Percentiles rank a stretch among this genome's conserved stretches.
Evolutionary conservation across 805 yeast genomes (phyloP).

Genomic region (Schwanniomyces pseudopolymorphus): DNA sequence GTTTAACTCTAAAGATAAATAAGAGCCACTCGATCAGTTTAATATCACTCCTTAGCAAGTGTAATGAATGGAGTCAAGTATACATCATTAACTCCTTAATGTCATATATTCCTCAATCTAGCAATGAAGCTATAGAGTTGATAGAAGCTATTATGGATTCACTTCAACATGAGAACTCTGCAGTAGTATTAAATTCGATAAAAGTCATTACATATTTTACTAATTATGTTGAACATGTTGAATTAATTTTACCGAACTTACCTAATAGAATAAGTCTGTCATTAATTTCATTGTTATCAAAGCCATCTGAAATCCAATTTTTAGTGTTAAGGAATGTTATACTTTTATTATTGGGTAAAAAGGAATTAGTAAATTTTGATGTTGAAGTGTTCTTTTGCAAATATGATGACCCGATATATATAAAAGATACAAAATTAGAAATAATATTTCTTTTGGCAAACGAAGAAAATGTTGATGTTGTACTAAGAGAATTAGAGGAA

Average conservation of each 20-base stretch:
- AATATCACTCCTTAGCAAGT: constrained; percentile 31
- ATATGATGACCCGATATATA: constrained; percentile 81
- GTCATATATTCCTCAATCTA: constrained; percentile 67
- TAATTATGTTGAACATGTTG: constrained; percentile 64
- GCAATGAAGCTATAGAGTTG: constrained; percentile 63
- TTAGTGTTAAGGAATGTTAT: constrained; percentile 79
- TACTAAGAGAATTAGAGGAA: constrained; percentile 74
- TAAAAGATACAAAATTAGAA: constrained; percentile 88
- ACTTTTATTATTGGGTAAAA: constrained; percentile 64
- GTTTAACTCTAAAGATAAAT: constrained; percentile 54
- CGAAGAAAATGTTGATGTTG: constrained; percentile 55
- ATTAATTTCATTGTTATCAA: constrained; percentile 64
- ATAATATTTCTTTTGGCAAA: constrained; percentile 78
- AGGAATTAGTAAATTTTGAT: constrained; percentile 59
- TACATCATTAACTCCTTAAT: constrained; percentile 64
- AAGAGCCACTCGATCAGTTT: constrained; percentile 39
- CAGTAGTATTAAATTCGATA: constrained; percentile 76
- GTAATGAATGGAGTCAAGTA: constrained; percentile 73
- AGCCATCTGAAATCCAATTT: constrained; percentile 83
- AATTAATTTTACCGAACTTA: constrained; percentile 53
- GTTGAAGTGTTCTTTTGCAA: constrained; percentile 81
- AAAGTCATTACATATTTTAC: constrained; percentile 69
- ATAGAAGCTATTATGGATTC: constrained; percentile 68
- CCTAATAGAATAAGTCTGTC: constrained; percentile 66
- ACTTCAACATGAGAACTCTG: constrained; percentile 75